A percentile compares a stretch with the other conserved stretches of the same genome.
phyloP scores from a whole-genome alignment of 2,329 filamentous ascomycete species.

The Alternaria ventricosa region DNA sequence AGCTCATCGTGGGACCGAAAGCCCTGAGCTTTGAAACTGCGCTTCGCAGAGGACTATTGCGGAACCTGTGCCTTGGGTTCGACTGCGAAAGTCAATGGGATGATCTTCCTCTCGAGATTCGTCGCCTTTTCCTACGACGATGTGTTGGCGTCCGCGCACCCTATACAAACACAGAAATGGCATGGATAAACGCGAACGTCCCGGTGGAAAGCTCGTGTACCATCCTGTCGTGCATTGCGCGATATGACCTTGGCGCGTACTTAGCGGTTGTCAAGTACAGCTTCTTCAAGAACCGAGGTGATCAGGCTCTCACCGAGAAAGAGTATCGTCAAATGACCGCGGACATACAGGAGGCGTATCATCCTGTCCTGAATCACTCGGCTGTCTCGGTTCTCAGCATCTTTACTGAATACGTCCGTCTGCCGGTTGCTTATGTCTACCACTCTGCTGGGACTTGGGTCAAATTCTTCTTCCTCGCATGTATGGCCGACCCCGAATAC shows the following conservation, averaged over 20 bases:
- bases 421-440: slow-evolving; percentile 51
- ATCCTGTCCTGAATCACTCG: slow-evolving; percentile 40
- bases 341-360: slow-evolving; percentile 42
- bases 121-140: slow-evolving; percentile 55
- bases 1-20: slow-evolving; percentile 22
- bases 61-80: slow-evolving; percentile 57
- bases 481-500: slow-evolving; percentile 61
- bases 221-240: slow-evolving; percentile 51
- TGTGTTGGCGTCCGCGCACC: slow-evolving; percentile 53
- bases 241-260: slow-evolving; percentile 58
- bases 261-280: slow-evolving; percentile 42
- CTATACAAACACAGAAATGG: slow-evolving; percentile 50
- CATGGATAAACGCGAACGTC: slow-evolving; percentile 56
- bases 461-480: slow-evolving; percentile 59
- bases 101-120: slow-evolving; percentile 54
- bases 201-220: slow-evolving; percentile 49
- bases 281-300: slow-evolving; percentile 36
- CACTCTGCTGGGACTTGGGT: slow-evolving; percentile 52
- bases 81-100: slow-evolving; percentile 62
- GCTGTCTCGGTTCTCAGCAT: slow-evolving; percentile 29
- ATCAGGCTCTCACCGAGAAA: slow-evolving; percentile 31
- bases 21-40: slow-evolving; percentile 27
- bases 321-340: slow-evolving; percentile 42
- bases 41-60: slow-evolving; percentile 55
- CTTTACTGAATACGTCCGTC: slow-evolving; percentile 37